phyloP scores from a whole-genome alignment of 108 stramenopile genomes.

The Cyclotella choctawhatcheeana region DNA sequence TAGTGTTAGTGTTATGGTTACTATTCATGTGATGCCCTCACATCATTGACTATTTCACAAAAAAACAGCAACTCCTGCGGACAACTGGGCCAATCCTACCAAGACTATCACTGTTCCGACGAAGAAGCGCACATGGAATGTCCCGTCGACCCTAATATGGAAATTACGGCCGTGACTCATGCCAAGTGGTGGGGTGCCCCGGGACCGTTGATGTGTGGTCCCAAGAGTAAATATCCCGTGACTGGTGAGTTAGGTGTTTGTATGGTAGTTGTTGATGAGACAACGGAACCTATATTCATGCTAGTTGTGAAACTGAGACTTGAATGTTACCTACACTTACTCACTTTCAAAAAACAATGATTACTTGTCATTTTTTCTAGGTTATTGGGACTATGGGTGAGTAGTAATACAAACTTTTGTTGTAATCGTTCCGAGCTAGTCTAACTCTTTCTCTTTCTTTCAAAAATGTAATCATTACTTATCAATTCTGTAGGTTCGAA shows the following conservation, averaged over 20 bases:
- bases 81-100: slow-evolving; percentile 33
- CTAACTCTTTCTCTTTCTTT: too few relatives aligned
- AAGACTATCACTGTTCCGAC: slow-evolving; percentile 54
- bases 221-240: slow-evolving; percentile 31
- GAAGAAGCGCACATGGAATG: slow-evolving; percentile 60
- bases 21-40: too few relatives aligned
- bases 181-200: slow-evolving; percentile 54
- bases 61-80: slow-evolving; percentile 57
- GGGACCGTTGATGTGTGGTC: slow-evolving; percentile 49
- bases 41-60: too few relatives aligned
- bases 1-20: too few relatives aligned
- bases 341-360: neutral
- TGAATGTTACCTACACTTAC: too few relatives aligned
- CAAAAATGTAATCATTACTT: too few relatives aligned
- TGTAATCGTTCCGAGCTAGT: too few relatives aligned
- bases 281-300: neutral
- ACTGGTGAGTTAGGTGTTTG: slow-evolving; percentile 51
- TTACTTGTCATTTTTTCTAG: neutral
- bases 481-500: slow-evolving; percentile 20
- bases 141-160: slow-evolving; percentile 50
- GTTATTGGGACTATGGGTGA: neutral
- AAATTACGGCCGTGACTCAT: slow-evolving; percentile 55
- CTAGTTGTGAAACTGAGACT: neutral
- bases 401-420: too few relatives aligned
- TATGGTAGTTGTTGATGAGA: neutral